Percentiles rank a stretch among this genome's conserved stretches.
phyloP scores from a whole-genome alignment of 345 rosid species.

The Limnanthes douglasii region DNA sequence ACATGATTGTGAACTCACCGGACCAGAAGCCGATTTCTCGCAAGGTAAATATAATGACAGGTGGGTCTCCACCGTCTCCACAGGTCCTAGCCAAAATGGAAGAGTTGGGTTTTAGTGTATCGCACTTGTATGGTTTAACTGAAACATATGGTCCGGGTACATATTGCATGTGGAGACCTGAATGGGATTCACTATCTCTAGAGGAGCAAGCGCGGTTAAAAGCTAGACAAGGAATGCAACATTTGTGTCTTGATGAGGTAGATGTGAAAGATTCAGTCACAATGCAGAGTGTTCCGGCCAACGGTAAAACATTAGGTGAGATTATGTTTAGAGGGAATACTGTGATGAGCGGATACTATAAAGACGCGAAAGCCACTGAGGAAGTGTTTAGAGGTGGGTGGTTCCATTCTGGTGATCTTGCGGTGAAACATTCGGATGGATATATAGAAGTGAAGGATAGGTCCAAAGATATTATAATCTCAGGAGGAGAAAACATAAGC shows the following conservation, averaged over 20 bases:
- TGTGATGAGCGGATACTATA: conserved; percentile 51
- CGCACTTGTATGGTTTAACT: conserved; percentile 52
- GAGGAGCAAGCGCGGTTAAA: conserved; percentile 23
- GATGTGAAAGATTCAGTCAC: conserved; percentile 31
- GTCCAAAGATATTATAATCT: conserved; percentile 35
- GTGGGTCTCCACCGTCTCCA: conserved; percentile 55
- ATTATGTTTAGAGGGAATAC: conserved; percentile 46
- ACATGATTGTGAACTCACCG: conserved; percentile 54
- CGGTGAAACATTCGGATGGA: conserved; percentile 46
- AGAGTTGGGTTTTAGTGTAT: conserved; percentile 36
- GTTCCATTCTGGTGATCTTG: conserved; percentile 50
- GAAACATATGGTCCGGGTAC: conserved; percentile 59
- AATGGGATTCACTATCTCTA: conserved; percentile 38
- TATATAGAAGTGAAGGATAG: conserved; percentile 54
- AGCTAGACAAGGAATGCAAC: conserved; percentile 45
- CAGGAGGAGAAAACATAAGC: conserved; percentile 58
- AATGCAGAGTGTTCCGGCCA: conserved; percentile 27
- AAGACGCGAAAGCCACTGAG: conserved; percentile 27
- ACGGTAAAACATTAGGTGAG: conserved; percentile 40
- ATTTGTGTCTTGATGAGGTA: conserved; percentile 37
- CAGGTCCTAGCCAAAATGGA: conserved; percentile 32
- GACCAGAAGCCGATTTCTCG: conserved; percentile 31
- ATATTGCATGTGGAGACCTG: conserved; percentile 36
- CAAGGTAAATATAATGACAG: conserved; percentile 35
- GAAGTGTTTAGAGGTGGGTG: conserved; percentile 45